phyloP scores from a whole-genome alignment of 495 filamentous ascomycete species.

The Tuber calosporum region DNA sequence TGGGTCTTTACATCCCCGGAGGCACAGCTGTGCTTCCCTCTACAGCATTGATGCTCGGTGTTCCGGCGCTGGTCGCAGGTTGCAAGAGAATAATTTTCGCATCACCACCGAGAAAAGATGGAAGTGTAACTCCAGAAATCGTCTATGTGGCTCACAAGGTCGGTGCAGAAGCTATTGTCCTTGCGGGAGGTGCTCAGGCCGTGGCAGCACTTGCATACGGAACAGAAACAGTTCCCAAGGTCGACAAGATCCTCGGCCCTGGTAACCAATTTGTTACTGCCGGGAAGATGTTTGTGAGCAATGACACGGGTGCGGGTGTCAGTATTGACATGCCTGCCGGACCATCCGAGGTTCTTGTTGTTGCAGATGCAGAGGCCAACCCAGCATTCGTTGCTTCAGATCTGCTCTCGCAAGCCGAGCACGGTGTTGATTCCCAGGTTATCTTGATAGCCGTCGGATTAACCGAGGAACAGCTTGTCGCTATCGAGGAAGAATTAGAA shows the following conservation, averaged over 20 bases:
- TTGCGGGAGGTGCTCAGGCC: slow-evolving; percentile 94
- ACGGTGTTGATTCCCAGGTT: slow-evolving; percentile 92
- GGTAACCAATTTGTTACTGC: slow-evolving; percentile 99
- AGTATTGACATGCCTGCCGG: slow-evolving; percentile 98
- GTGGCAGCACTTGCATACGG: slow-evolving; percentile 82
- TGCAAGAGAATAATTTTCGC: slow-evolving; percentile 91
- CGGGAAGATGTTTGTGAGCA: slow-evolving; percentile 93
- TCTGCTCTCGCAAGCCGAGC: slow-evolving; percentile 89
- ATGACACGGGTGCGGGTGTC: slow-evolving; percentile 89
- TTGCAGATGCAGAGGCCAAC: slow-evolving; percentile 84
- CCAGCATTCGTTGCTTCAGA: slow-evolving; percentile 94
- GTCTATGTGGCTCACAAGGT: slow-evolving; percentile 98
- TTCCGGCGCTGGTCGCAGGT: slow-evolving; percentile 95
- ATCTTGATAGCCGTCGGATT: slow-evolving; percentile 82
- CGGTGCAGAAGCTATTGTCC: slow-evolving; percentile 86
- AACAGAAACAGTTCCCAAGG: slow-evolving; percentile 78
- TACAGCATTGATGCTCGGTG: slow-evolving; percentile 94
- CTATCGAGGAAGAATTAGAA: slow-evolving; percentile 87
- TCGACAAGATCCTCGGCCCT: slow-evolving; percentile 96
- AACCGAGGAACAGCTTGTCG: slow-evolving; percentile 58
- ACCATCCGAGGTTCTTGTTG: slow-evolving; percentile 89
- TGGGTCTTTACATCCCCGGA: slow-evolving; percentile 90
- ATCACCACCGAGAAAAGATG: slow-evolving; percentile 81
- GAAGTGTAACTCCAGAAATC: slow-evolving; percentile 88
- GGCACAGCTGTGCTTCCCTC: slow-evolving; percentile 93